These are phyloP conservation scores for Erigeron canadensis DNA, from an alignment of 129 eudicot species.

Conservation along the genomic window DNA sequence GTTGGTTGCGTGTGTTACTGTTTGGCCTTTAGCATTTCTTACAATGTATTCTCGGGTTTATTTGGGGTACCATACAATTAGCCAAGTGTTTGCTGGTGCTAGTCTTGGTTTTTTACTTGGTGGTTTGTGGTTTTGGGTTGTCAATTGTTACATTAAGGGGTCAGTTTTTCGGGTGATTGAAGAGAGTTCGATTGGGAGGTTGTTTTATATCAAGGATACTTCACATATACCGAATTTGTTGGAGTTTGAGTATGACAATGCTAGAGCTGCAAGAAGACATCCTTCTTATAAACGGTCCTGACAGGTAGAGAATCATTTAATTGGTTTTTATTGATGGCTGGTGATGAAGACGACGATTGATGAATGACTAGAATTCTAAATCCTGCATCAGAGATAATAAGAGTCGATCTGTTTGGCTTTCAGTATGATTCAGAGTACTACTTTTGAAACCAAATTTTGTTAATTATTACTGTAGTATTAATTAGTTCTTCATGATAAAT, in stretches of 20 bases:
- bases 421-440: no score
- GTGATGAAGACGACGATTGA: not conserved
- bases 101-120: conserved; percentile 55
- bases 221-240: conserved; percentile 73
- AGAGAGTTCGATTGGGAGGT: conserved; percentile 71
- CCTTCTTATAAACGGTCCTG: conserved; percentile 58
- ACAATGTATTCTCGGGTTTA: conserved; percentile 85
- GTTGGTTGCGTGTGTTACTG: conserved; percentile 37
- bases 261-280: conserved; percentile 70
- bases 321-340: not conserved
- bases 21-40: conserved; percentile 70
- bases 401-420: no score
- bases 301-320: conserved; percentile 6
- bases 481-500: no score
- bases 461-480: no score
- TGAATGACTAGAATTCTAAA: not conserved
- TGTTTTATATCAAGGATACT: conserved; percentile 76
- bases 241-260: conserved; percentile 87
- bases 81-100: conserved; percentile 88
- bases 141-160: conserved; percentile 41
- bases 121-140: conserved; percentile 72
- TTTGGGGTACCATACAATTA: conserved; percentile 84
- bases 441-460: no score
- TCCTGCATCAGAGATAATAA: not conserved
- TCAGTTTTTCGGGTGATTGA: conserved; percentile 53